Percentiles rank a stretch among this genome's conserved stretches.
Evolutionary conservation across 192 early-diverging fungal species (phyloP).

Genomic region (Pecoramyces ruminantium): DNA sequence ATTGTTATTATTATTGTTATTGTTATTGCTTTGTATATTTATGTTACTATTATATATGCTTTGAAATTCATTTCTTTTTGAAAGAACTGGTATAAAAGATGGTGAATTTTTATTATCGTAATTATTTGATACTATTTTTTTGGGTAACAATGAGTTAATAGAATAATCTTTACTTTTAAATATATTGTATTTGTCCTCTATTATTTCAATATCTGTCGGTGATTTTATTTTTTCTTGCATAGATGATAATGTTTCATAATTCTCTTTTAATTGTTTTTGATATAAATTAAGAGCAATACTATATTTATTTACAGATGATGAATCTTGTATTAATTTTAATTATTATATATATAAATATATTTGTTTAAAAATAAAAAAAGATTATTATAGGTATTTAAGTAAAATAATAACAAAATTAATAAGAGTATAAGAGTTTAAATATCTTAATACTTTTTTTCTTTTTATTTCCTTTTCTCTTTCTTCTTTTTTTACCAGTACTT

Average conservation of each 20-base stretch:
- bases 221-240: neutral
- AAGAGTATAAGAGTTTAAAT: too few species aligned
- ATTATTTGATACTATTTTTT: neutral
- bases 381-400: too few species aligned
- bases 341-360: too few species aligned
- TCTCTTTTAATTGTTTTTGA: neutral
- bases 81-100: neutral
- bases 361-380: too few species aligned
- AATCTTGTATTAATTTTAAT: too few species aligned
- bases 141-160: neutral
- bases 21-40: too few species aligned
- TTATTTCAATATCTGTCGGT: neutral
- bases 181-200: neutral
- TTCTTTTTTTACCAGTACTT: too few species aligned
- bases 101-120: neutral
- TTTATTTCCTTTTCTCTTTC: too few species aligned
- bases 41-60: too few species aligned
- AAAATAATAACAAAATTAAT: too few species aligned
- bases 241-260: neutral
- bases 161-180: neutral
- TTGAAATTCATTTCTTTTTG: neutral
- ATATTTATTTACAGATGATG: neutral
- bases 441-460: too few species aligned
- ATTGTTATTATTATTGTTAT: too few species aligned
- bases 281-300: neutral